A percentile compares a stretch with the other conserved stretches of the same genome.
These are phyloP conservation scores for Neurospora sublineolata DNA, from an alignment of 495 filamentous ascomycete genomes.

Conservation along the genomic window DNA sequence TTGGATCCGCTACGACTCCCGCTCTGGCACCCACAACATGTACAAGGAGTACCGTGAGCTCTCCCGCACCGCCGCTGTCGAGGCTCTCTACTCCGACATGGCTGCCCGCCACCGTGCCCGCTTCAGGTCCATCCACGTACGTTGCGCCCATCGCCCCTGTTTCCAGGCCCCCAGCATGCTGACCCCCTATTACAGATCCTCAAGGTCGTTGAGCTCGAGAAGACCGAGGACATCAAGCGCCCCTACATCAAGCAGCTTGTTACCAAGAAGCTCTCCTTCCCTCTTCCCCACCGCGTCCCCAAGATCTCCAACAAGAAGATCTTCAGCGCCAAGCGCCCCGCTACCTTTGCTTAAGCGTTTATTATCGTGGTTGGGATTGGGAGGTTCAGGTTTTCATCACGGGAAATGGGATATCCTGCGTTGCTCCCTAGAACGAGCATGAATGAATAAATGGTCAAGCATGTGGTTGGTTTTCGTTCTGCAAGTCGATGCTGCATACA, in stretches of 20 bases:
- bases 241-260: slow-evolving; percentile 99
- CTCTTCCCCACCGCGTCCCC: slow-evolving; percentile 87
- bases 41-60: slow-evolving; percentile 99
- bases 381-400: slow-evolving; percentile 41
- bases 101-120: slow-evolving; percentile 93
- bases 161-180: slow-evolving; percentile 4
- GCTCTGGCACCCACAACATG: slow-evolving; percentile 99
- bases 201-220: slow-evolving; percentile 92
- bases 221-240: slow-evolving; percentile 82
- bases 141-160: slow-evolving; percentile 20
- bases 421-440: slow-evolving; percentile 33
- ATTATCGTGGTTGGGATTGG: slow-evolving; percentile 34
- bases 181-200: slow-evolving; percentile 59
- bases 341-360: slow-evolving; percentile 59
- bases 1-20: slow-evolving; percentile 99
- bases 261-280: slow-evolving; percentile 90
- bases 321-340: slow-evolving; percentile 81
- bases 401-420: slow-evolving; percentile 41
- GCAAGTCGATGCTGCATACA: neutral
- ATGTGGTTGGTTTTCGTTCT: slow-evolving; percentile 12
- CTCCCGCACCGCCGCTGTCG: slow-evolving; percentile 85
- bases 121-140: slow-evolving; percentile 94
- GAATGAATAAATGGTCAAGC: slow-evolving; percentile 28
- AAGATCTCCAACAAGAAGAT: slow-evolving; percentile 72
- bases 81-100: slow-evolving; percentile 99